phyloP scores from a whole-genome alignment of 2,329 filamentous ascomycete species.

The Verticillium zaregamsianum region DNA sequence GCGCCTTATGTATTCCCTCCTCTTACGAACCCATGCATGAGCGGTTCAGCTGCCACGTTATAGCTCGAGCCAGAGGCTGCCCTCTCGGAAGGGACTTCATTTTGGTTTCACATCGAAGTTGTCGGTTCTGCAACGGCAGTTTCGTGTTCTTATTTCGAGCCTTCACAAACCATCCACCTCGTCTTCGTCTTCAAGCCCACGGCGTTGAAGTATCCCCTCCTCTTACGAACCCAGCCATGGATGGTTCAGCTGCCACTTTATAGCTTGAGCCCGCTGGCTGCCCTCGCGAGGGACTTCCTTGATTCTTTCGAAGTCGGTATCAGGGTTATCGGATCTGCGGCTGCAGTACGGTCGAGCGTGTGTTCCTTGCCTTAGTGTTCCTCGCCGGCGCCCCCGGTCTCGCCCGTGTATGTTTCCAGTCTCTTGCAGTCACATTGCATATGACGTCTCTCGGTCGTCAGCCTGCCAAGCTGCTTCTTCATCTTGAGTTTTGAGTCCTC shows the following conservation, averaged over 20 bases:
- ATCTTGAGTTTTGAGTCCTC: neutral
- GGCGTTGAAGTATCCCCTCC: neutral
- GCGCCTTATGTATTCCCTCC: too few species aligned
- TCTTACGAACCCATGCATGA: too few species aligned
- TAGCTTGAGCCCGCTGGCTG: neutral
- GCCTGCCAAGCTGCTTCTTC: neutral
- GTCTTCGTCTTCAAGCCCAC: neutral
- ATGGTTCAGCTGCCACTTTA: neutral
- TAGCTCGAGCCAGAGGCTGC: too few species aligned
- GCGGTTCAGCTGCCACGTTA: too few species aligned
- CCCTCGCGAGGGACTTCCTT: neutral
- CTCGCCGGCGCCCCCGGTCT: neutral
- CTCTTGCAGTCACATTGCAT: neutral
- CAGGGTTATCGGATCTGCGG: neutral
- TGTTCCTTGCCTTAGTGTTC: neutral
- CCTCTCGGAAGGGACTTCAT: too few species aligned
- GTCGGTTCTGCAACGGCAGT: too few species aligned
- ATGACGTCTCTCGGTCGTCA: neutral
- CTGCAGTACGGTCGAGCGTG: too few species aligned
- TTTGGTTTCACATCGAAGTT: too few species aligned
- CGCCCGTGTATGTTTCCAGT: neutral
- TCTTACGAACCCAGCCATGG: neutral
- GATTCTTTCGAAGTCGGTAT: neutral
- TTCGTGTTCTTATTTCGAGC: too few species aligned
- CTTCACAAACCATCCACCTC: neutral